Base-by-base conservation (phyloP, 2,329 filamentous ascomycete species). In the Fusarium neocosmosporiellum region DNA sequence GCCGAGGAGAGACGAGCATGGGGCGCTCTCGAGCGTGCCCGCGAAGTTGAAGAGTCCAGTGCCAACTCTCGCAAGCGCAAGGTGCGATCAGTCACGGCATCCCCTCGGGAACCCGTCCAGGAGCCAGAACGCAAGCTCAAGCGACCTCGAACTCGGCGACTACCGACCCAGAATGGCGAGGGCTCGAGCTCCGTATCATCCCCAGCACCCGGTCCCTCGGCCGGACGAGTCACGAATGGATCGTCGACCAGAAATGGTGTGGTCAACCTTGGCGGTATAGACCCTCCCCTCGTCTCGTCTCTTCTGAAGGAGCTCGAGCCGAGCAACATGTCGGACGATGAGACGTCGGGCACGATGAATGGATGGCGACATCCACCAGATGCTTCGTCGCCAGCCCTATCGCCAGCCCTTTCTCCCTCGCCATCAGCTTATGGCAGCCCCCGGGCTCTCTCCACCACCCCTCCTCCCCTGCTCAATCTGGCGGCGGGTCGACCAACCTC, bases 1-100 rank as follows among this genome's bases (percentile, higher is more conserved):
- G 85, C 91, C 46, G 95, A 98, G 75, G 95, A 97, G 81, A 87
- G 92, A 62, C 88, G 91, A 66, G 94, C 96, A 5, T 98, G 96
- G 96, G 94, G 95, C 70, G 94, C 93, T 22, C 92, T 98, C 71
- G 95, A 98, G 75, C 93, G 92, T 80, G 95, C 94, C 48, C 89
- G 94, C 72, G 92, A 95, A 69, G 88, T 89, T 20, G 88, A 93
- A 71, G 86, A 85, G 69, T 82, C 87, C 24, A 81, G 77, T 59
- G 82, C 88, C 46, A 87, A 84, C 69, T 84, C 86, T 59, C 90
- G 93, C 67, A 95, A 98, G 83, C 90, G 95, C 60, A 96, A 94
- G 79, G 85, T 87, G 9, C 86, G 87, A 41, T 97, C 94, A 5
- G 85, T 88, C 2, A 93, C 92, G 14, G 88, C 89, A 13, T 95